Base-by-base conservation (phyloP, 345 rosid genomes). In the Eutrema heterophyllum region DNA sequence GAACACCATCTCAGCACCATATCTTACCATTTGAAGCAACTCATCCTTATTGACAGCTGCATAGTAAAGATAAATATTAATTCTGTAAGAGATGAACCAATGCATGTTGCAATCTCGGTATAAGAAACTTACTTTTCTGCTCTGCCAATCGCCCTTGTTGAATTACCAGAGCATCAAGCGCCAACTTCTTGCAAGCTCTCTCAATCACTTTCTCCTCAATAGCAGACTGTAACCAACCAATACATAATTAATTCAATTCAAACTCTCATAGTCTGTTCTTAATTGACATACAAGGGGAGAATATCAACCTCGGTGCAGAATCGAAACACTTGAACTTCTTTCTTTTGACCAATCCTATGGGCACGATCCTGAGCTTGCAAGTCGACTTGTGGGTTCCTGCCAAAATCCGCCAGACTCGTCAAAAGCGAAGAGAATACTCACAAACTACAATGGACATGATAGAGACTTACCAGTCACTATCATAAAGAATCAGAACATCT, bases 1-100 rank as follows among this genome's bases (percentile, higher is more conserved):
- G 86, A 95, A 95, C 77, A 95, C 98, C 99, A 92, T 95, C 81
- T 95, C 99, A 74, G 99, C 99, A 67, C 98, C 99, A 83, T 87
- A 95, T 76, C 98, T 86, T 70, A 95, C 99, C 98, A 95, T 95
- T 79, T 95, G 99, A 84, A 95, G 99, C 79, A 92, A 86, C 81
- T 95, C 99, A 87, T 95, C 98, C 83, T 92, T 92, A 78, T 95
- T 95, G 55, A 95, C 97, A 84, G 99, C 98, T 90, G 88, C 66
- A 79, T 33, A 36, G 62, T 24, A 67, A 57, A 35, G 53, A 71
- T 29, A 57, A 11, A 9, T 5, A 5, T 27, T 30, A 45, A 30
- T 13, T 54, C n/a, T 6, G 64, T 10, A 39, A 43, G 18, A 59
- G 54, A 62, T 45, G 59, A 61, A 68, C 24, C 15, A 1, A 16